Base-by-base conservation (phyloP, 352 stramenopile genomes). In the Phytophthora ramorum region DNA sequence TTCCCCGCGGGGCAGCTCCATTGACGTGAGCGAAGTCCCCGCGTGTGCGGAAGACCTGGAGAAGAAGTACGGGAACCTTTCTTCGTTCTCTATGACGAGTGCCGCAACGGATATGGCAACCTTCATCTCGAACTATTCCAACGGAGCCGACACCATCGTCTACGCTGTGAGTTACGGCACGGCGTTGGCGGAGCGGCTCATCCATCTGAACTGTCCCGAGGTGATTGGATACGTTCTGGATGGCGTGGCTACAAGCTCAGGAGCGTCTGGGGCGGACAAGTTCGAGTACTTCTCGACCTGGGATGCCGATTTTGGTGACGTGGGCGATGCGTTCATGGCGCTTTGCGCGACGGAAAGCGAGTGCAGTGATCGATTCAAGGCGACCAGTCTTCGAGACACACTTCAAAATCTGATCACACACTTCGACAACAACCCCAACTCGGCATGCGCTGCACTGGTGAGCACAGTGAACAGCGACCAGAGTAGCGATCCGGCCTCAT, bases 151-250 rank as follows among this genome's bases (percentile, higher is more conserved):
- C 19, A 78, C 73, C 2, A 75, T 75, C 34, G 68, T 86, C 2
- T 83, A 80, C 45, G 75, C 65, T 16, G 63, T 76, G 51, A 89
- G 79, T 52, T 89, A 89, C 46, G 80, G 80, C 35, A 79, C 75
- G 0, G 62, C 71, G 19, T 45, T 86, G 7, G 67, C 83, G 4
- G 75, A 89, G 53, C 75, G 78, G 10, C 19, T 83, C 8, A 82
- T 87, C 16, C 80, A 87, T 34, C 41, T 89, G 13, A 32, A 63
- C 4, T 66, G 66, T 3, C 57, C 73, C 1, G 66, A 72, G 14
- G 72, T 89, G 49, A 66, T 59, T 16, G 80, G 80, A 9, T 90
- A 88, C 49, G 61, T 85, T 32, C 51, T 90, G 10, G 78, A 90
- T 28, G 69, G 76, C 14, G 50, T 87, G 7, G 58, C 54, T 0